Evolutionary conservation across 345 rosid genomes (phyloP), one percentile per base, ranked within the genome.

Genomic region (Sonneratia caseolaris): DNA sequence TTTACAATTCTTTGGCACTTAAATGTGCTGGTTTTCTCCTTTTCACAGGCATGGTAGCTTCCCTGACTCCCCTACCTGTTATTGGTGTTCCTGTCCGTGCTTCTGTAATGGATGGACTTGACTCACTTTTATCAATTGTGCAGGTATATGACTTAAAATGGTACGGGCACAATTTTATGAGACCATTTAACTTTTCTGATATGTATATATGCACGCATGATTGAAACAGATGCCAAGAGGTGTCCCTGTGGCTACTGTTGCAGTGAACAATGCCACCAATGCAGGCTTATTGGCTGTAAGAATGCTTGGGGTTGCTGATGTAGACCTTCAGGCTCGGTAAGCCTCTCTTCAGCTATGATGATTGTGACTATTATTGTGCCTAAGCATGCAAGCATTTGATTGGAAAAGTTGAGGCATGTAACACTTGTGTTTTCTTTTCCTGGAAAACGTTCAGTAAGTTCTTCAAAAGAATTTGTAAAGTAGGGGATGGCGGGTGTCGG

Each of bases 161-260:
- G 32, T 16, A 13, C 19, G 27, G 45, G 45, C 13, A 13, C 51
- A 7, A 16, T 18, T 5, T 21, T 6, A 51, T 53, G 37, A 32
- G 16, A 35, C 32, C 53, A 24, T 64, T 8, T 43, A 27, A 64
- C 37, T 27, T 43, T 35, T 40, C 37, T 64, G 24, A 47, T 57
- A 35, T 43, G 43, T 7, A 32, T 35, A 4, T n/a, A 4, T 24
- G 27, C 22, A 18, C 7, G 24, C 38, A 62, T 37, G 55, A 45
- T 68, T 61, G 35, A 45, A 56, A 70, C 86, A 90, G 98, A 92
- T 95, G 99, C 97, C 92, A 3, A 87, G 94, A 72, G 98, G 98
- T 62, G 98, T 95, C 36, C 99, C 98, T 27, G 96, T 92, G 21
- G 99, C 98, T 1, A 92, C 94, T 2, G 98, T 95, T 27, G 99